A percentile compares a stretch with the other conserved stretches of the same genome.
These are phyloP conservation scores for Cryptococcus maquisensis DNA, from an alignment of 1,284 basidiomycete genomes.

Conservation along the genomic window DNA sequence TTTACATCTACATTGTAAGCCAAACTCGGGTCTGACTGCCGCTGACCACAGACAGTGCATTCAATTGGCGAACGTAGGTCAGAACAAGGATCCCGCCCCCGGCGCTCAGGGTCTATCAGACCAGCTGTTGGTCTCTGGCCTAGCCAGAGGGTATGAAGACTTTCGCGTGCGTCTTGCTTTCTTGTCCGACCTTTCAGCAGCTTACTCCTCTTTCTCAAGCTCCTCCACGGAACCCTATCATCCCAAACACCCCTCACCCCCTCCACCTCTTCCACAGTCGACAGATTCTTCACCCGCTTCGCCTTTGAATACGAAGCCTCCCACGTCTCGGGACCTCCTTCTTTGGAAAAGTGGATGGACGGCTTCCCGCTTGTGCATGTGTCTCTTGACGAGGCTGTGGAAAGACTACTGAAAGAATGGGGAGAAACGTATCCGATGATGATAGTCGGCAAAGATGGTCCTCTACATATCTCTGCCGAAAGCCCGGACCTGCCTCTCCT, in stretches of 20 bases:
- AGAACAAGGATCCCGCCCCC: conserved; percentile 13
- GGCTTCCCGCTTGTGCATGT: conserved; percentile 10
- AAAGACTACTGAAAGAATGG: background rate
- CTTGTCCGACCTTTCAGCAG: background rate
- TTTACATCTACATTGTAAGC: conserved; percentile 39
- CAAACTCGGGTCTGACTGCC: background rate
- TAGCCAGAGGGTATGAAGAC: conserved; percentile 39
- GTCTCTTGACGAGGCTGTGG: background rate
- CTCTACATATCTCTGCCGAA: conserved; percentile 4
- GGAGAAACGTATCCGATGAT: background rate
- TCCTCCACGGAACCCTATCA: conserved; percentile 28
- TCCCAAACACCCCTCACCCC: conserved; percentile 19
- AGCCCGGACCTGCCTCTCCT: conserved; percentile 14
- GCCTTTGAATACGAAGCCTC: conserved; percentile 32
- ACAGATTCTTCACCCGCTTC: conserved; percentile 42
- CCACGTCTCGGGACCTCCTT: conserved; percentile 15
- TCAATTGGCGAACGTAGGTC: conserved; percentile 16
- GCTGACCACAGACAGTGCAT: conserved; percentile 15
- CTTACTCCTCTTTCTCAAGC: conserved; percentile 13
- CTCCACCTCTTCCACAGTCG: conserved; percentile 20
- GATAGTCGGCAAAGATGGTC: conserved; percentile 19
- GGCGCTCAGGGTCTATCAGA: conserved; percentile 30
- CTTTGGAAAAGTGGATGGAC: conserved; percentile 22
- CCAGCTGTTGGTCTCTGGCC: conserved; percentile 27
- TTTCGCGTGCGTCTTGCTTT: conserved; percentile 27